Conservation (phyloP, 1,284 basidiomycete genomes). For the Polyporus tsugae region DNA sequence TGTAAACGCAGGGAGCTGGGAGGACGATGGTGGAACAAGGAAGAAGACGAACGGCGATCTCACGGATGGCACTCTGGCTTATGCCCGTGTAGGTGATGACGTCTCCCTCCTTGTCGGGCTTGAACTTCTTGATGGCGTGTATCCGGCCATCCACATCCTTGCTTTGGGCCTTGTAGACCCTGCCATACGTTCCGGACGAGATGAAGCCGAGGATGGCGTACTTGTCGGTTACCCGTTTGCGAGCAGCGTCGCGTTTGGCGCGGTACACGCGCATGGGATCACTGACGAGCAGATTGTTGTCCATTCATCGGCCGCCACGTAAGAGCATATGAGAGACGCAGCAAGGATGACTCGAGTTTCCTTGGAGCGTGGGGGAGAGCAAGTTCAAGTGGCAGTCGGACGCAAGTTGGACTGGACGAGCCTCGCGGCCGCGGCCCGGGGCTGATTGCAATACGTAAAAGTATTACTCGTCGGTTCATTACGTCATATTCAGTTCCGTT, state of each 20-base stretch:
- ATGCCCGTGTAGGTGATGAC: conserved; percentile 95
- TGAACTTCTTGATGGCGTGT: conserved; percentile 99
- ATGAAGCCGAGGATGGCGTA: conserved; percentile 97
- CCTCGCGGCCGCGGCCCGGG: no score
- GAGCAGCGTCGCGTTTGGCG: conserved; percentile 75
- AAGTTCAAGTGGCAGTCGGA: no score
- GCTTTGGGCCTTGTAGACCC: conserved; percentile 96
- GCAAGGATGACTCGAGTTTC: not conserved
- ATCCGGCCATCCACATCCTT: conserved; percentile 72
- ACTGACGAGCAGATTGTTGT: conserved; percentile 30
- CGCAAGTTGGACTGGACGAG: no score
- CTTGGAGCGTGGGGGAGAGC: no score
- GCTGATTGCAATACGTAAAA: no score
- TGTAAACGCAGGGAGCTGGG: not conserved
- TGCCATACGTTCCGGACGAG: conserved; percentile 96
- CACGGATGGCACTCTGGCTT: conserved; percentile 95
- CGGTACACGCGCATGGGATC: conserved; percentile 90
- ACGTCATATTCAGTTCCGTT: no score
- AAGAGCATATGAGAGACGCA: not conserved
- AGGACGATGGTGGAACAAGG: not conserved
- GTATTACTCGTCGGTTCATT: no score
- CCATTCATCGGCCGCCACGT: conserved; percentile 26
- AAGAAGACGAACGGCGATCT: conserved; percentile 82
- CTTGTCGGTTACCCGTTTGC: conserved; percentile 76
- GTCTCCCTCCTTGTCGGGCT: conserved; percentile 98